phyloP scores from a whole-genome alignment of 2,329 filamentous ascomycete genomes.

The Neodidymelliopsis sp. region DNA sequence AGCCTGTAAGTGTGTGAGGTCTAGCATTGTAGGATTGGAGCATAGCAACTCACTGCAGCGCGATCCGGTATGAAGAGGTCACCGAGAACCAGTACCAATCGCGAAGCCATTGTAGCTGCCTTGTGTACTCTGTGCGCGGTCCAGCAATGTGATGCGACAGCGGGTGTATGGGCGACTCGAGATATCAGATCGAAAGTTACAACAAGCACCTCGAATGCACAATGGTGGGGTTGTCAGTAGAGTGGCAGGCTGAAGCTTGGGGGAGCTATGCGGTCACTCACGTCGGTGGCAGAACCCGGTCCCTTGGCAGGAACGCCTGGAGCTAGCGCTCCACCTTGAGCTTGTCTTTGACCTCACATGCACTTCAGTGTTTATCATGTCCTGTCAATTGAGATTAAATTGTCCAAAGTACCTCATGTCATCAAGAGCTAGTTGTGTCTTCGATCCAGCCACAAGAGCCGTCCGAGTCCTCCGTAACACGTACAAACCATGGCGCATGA shows the following conservation, averaged over 20 bases:
- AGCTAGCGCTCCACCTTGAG: not conserved
- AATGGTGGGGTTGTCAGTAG: slow-evolving; percentile 10
- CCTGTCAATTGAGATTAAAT: too few relatives aligned
- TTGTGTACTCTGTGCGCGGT: not conserved
- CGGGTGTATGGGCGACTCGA: not conserved
- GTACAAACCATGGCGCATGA: too few relatives aligned
- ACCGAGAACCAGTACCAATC: slow-evolving; percentile 52
- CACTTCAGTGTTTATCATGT: too few relatives aligned
- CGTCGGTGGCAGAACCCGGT: slow-evolving; percentile 1
- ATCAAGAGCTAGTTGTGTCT: too few relatives aligned
- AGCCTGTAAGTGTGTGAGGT: slow-evolving; percentile 49
- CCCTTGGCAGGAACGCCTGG: slow-evolving; percentile 14
- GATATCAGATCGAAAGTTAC: not conserved
- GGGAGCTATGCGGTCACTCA: slow-evolving; percentile 19
- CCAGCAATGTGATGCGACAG: not conserved
- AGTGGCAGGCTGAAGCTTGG: slow-evolving; percentile 14
- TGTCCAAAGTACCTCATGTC: too few relatives aligned
- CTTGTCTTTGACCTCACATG: not conserved
- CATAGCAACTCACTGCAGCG: slow-evolving; percentile 46
- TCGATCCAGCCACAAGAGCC: too few relatives aligned
- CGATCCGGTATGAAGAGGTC: slow-evolving; percentile 55
- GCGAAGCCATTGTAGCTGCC: slow-evolving; percentile 48
- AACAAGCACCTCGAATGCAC: not conserved
- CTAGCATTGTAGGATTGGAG: slow-evolving; percentile 21
- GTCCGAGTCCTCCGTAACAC: too few relatives aligned